Evolutionary conservation across 345 rosid species (phyloP), one percentile per base, ranked within the genome.

Genomic region (Barbarea vulgaris): DNA sequence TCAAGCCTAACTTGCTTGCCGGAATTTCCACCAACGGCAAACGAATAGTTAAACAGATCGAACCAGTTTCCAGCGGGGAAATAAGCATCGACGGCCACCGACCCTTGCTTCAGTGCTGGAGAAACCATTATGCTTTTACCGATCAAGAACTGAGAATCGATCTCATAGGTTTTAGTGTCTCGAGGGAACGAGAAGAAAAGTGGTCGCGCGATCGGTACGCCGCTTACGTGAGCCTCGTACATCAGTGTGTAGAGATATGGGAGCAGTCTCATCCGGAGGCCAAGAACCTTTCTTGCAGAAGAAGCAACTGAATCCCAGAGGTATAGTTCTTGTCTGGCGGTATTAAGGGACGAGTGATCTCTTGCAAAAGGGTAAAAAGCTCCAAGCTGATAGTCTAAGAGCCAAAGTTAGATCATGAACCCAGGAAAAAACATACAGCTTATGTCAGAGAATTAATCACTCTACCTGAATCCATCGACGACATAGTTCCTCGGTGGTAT

Each of bases 281-380:
- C 85, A 1, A 91, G 87, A 72, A 83, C 89, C 67, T 87, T 86
- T 75, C 82, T 84, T 0, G 94, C 97, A 4, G 91, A 73, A 36
- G 84, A 72, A 14, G 92, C 87, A 6, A 91, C 97, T 0, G 92
- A 91, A 28, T 85, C 92, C 97, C 97, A 88, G 4, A 86, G 67
- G 82, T 86, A 91, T 33, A 91, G 88, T 77, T 91, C 97, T 80
- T 85, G 94, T 19, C 85, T 85, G 4, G 15, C 71, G 1, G 83
- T 47, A 12, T 7, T 2, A 3, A 10, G 62, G 0, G n/a, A 75
- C 0, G 97, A 85, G 70, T 91, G 94, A 42, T 91, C 97, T 81
- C 97, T 87, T 15, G 94, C 84, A 41, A 91, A 89, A 33, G 97
- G 97, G 58, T 91, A 91, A 74, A 87, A 91, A 7, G 97, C 92